Conservation (phyloP, 108 stramenopile species). For the Aurantiochytrium sp. region DNA sequence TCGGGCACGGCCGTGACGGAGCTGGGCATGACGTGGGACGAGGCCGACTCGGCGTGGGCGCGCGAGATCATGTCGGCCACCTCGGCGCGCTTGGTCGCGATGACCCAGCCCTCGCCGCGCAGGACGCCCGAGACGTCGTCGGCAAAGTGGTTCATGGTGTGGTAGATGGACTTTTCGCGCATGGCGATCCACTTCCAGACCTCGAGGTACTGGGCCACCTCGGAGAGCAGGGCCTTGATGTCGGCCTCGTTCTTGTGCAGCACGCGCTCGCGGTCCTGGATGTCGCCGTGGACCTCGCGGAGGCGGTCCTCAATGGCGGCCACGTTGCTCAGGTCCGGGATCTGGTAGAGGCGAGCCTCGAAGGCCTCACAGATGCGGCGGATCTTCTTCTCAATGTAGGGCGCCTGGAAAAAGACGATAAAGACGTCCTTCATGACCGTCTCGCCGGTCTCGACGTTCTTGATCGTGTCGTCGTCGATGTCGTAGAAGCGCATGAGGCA, state of each 20-base stretch:
- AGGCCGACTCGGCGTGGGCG: slow-evolving; percentile 66
- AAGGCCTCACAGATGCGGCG: slow-evolving; percentile 97
- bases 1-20: neutral
- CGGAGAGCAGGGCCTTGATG: slow-evolving; percentile 81
- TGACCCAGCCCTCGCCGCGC: slow-evolving; percentile 94
- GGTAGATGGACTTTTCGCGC: slow-evolving; percentile 88
- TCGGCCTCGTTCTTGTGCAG: slow-evolving; percentile 87
- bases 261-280: slow-evolving; percentile 78
- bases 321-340: slow-evolving; percentile 79
- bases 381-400: slow-evolving; percentile 83
- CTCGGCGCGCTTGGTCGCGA: slow-evolving; percentile 66
- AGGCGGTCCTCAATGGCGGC: slow-evolving; percentile 73
- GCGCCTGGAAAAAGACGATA: slow-evolving; percentile 92
- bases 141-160: slow-evolving; percentile 96
- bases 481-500: slow-evolving; percentile 91
- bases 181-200: slow-evolving; percentile 84
- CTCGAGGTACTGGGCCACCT: slow-evolving; percentile 73
- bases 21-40: neutral
- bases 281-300: slow-evolving; percentile 77
- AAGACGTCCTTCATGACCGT: slow-evolving; percentile 84
- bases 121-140: slow-evolving; percentile 87
- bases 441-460: slow-evolving; percentile 73
- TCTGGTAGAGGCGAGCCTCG: slow-evolving; percentile 79
- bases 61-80: slow-evolving; percentile 69
- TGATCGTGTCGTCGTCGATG: slow-evolving; percentile 69